phyloP scores from a whole-genome alignment of 169 alveolate genomes.

The Eimeria maxima region DNA sequence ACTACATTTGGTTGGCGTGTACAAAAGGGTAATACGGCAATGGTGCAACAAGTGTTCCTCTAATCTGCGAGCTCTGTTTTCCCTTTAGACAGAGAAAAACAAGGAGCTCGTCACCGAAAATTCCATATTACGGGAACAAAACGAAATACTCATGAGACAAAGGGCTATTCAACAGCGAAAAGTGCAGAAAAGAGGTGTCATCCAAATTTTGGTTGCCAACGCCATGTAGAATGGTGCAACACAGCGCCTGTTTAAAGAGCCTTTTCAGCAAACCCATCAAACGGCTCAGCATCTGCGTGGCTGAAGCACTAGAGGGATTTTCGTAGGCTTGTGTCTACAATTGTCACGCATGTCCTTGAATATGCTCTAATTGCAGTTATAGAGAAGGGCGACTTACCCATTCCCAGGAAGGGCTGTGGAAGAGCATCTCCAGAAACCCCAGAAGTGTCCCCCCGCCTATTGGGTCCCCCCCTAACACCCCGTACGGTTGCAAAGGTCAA shows the following conservation, averaged over 20 bases:
- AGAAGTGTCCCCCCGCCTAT: constrained; percentile 51
- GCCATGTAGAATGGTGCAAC: not conserved
- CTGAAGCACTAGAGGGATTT: not conserved
- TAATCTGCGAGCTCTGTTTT: not conserved
- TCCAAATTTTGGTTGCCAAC: not conserved
- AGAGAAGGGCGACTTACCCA: not conserved
- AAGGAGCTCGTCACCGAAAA: constrained; percentile 37
- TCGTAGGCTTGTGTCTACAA: not conserved
- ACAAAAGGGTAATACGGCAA: not conserved
- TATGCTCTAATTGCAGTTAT: not conserved
- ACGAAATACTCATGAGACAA: constrained; percentile 45
- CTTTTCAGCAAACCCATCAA: not conserved
- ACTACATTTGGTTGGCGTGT: not conserved
- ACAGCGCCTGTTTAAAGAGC: not conserved
- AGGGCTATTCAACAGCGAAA: constrained; percentile 25
- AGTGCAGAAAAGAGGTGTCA: constrained; percentile 11
- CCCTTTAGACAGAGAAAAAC: constrained; percentile 30
- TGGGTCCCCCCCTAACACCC: constrained; percentile 55
- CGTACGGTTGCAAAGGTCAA: constrained; percentile 62
- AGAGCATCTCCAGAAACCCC: constrained; percentile 9
- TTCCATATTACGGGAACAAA: constrained; percentile 39
- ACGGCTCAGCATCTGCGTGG: not conserved
- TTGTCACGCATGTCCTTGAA: not conserved
- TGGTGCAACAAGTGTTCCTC: not conserved
- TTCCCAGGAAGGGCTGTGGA: not conserved